Evolutionary conservation across 441 rosid species (phyloP), one percentile per base, ranked within the genome.

Genomic region (Rhodomyrtus psidioides): DNA sequence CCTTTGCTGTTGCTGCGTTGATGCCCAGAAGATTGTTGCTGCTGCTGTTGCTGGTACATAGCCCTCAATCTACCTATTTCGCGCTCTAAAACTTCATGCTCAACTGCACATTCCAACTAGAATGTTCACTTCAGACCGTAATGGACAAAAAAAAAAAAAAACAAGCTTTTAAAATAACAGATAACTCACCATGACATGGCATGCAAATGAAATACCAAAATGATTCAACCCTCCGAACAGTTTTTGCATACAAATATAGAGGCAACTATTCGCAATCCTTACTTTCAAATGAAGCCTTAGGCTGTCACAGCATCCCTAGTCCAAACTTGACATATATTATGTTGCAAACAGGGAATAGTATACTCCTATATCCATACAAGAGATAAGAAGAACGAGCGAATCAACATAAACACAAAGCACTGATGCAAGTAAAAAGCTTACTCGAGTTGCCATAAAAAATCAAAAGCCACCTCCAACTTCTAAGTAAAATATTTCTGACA

Each of bases 71-170:
- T 83, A 49, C 82, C 85, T n/a, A 86, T 82, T 55, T 86, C 85
- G 82, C 87, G 58, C 82, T 86, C 87, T 30, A 86, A 58, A 53
- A 86, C 85, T 27, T 86, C 87, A 82, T 86, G 87, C 87, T 86
- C 87, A 82, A 86, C 87, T 86, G 82, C 7, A 39, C 24, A 23
- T 55, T 55, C 84, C 42, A 56, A 54, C 30, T 42, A 39, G 26
- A 82, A 70, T 1, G 51, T 70, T 70, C 79, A 70, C 79, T 70
- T 70, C n/a, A 12, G 49, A 19, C 84, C 17, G 0, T 39, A 39
- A 70, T 65, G 26, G 79, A 30, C 7, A 7, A 6, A 42, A 42
- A 42, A 42, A 70, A 39, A 24, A 16, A 70, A 70, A 39, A 70
- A 39, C n/a, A 39, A 70, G 51, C 81, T 39, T 70, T 39, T 39